phyloP scores from a whole-genome alignment of 768 basidiomycete species.

The Obba rivulosa region DNA sequence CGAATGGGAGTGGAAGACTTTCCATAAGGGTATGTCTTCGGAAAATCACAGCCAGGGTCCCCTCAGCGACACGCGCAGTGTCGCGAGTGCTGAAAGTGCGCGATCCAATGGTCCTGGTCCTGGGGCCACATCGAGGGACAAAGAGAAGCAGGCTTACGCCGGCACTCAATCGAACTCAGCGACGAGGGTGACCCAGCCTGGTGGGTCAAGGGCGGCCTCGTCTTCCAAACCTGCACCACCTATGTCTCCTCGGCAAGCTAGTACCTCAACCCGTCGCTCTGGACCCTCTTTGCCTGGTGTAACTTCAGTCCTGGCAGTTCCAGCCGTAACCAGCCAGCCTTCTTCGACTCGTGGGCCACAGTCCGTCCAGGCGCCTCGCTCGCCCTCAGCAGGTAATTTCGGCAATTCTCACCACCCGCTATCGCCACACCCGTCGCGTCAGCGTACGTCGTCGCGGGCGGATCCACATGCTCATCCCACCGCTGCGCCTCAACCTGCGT shows the following conservation, averaged over 20 bases:
- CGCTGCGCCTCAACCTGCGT: constrained; percentile 55
- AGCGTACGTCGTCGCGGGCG: constrained; percentile 30
- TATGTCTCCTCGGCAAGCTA: too few species aligned
- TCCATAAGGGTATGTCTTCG: constrained; percentile 37
- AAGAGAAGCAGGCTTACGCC: constrained; percentile 7
- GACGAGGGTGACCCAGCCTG: constrained; percentile 2
- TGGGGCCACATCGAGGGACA: constrained; percentile 13
- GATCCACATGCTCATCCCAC: constrained; percentile 76
- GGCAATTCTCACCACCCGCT: constrained; percentile 39
- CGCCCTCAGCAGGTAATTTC: constrained; percentile 27
- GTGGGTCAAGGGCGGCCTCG: background rate
- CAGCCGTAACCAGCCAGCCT: constrained; percentile 14
- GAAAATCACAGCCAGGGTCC: constrained; percentile 17
- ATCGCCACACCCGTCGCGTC: constrained; percentile 41
- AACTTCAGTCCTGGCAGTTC: constrained; percentile 1
- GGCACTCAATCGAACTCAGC: background rate
- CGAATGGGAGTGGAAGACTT: constrained; percentile 72
- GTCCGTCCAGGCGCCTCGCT: constrained; percentile 33
- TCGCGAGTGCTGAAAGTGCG: constrained; percentile 47
- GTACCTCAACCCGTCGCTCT: constrained; percentile 8
- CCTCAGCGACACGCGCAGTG: constrained; percentile 42
- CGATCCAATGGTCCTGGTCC: constrained; percentile 14
- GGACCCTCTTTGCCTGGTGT: constrained; percentile 1
- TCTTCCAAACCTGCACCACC: constrained; percentile 13
- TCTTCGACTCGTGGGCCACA: constrained; percentile 29